phyloP scores from a whole-genome alignment of 495 filamentous ascomycete species.

The Aspergillus cristatus region DNA sequence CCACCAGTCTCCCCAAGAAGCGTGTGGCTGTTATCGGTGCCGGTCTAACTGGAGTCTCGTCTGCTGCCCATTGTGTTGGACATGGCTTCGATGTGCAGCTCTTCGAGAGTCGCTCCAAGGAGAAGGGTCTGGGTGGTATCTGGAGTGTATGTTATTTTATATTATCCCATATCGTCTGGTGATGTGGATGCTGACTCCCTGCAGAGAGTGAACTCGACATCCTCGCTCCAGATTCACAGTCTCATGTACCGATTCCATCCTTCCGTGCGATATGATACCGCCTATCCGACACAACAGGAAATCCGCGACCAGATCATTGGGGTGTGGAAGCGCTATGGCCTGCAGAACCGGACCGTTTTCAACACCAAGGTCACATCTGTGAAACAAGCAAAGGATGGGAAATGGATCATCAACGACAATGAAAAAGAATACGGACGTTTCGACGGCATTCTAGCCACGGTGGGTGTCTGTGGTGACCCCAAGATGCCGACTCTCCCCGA shows the following conservation, averaged over 20 bases:
- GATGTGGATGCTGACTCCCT: not conserved
- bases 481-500: constrained; percentile 60
- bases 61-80: constrained; percentile 75
- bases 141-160: constrained; percentile 77
- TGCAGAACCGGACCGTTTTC: constrained; percentile 63
- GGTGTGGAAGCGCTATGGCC: constrained; percentile 67
- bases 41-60: constrained; percentile 72
- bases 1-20: constrained; percentile 41
- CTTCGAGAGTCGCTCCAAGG: constrained; percentile 58
- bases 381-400: constrained; percentile 55
- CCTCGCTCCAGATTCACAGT: constrained; percentile 71
- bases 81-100: constrained; percentile 78
- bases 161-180: no score
- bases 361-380: constrained; percentile 58
- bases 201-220: constrained; percentile 74
- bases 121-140: constrained; percentile 63
- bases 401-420: constrained; percentile 79
- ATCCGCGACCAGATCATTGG: constrained; percentile 62
- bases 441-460: constrained; percentile 66
- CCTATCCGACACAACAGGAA: constrained; percentile 65
- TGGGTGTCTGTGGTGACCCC: constrained; percentile 72
- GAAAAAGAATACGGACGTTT: constrained; percentile 57
- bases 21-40: constrained; percentile 76
- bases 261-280: constrained; percentile 59
- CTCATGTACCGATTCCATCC: constrained; percentile 88